phyloP scores from a whole-genome alignment of 305 asterid species.

The Lippia alba region DNA sequence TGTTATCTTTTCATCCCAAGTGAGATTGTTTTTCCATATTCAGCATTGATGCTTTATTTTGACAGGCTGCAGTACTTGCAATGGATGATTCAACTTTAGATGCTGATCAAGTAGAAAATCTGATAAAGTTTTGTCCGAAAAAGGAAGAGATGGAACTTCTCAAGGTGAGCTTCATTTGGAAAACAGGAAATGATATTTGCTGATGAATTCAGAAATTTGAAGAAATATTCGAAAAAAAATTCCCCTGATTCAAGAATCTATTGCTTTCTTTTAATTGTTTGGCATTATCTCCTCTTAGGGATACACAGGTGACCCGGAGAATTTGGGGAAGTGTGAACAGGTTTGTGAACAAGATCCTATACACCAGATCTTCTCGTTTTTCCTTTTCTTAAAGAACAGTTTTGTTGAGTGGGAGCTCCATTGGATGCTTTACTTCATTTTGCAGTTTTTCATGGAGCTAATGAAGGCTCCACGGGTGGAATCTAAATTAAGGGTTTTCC shows the following conservation, averaged over 20 bases:
- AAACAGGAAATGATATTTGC: not conserved
- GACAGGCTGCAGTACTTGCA: slow-evolving; percentile 77
- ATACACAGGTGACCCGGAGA: slow-evolving; percentile 72
- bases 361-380: slow-evolving; percentile 13
- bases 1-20: not conserved
- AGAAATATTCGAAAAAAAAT: slow-evolving; percentile 8
- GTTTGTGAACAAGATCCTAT: slow-evolving; percentile 41
- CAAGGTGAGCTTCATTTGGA: slow-evolving; percentile 48
- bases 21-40: not conserved
- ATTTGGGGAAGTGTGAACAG: slow-evolving; percentile 87
- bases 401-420: slow-evolving; percentile 25
- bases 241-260: not conserved
- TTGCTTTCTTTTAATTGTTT: slow-evolving; percentile 11
- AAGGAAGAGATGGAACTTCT: slow-evolving; percentile 88
- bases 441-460: slow-evolving; percentile 95
- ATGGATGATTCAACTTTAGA: slow-evolving; percentile 80
- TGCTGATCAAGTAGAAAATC: slow-evolving; percentile 89
- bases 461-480: slow-evolving; percentile 99
- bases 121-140: slow-evolving; percentile 79
- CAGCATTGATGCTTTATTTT: slow-evolving; percentile 34
- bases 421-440: slow-evolving; percentile 34
- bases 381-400: not conserved
- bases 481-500: slow-evolving; percentile 83
- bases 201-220: slow-evolving; percentile 26
- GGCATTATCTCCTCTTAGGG: slow-evolving; percentile 43